These are phyloP conservation scores for Ophiostoma triangulosporum DNA, from an alignment of 2,329 filamentous ascomycete genomes.

Conservation along the genomic window DNA sequence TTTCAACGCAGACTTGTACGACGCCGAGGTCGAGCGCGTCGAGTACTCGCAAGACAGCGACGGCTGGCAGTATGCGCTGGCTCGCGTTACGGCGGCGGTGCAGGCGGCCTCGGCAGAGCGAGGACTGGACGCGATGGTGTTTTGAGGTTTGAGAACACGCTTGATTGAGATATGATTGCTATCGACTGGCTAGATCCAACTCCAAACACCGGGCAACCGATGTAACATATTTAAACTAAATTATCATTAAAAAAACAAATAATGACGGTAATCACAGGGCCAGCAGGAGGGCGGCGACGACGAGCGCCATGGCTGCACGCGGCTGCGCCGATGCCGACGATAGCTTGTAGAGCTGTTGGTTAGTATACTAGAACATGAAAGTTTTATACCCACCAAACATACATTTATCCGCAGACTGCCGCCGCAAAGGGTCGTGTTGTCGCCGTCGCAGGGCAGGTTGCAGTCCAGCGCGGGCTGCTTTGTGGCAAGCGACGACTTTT, in stretches of 20 bases:
- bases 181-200: neutral
- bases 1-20: neutral
- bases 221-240: neutral
- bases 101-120: constrained; percentile 41
- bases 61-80: constrained; percentile 33
- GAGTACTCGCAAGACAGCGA: constrained; percentile 15
- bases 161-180: neutral
- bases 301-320: neutral
- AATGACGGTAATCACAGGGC: neutral
- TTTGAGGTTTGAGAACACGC: constrained; percentile 20
- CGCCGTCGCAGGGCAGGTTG: constrained; percentile 39
- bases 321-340: neutral
- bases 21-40: neutral
- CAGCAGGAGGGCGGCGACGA: neutral
- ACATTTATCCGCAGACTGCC: constrained; percentile 36
- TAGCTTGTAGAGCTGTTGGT: constrained; percentile 13
- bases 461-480: constrained; percentile 35
- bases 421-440: constrained; percentile 38
- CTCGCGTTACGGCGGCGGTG: constrained; percentile 33
- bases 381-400: too few species aligned
- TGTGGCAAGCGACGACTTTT: constrained; percentile 31
- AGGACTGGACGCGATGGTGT: constrained; percentile 41
- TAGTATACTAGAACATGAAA: too few species aligned
- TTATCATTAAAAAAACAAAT: too few species aligned
- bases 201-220: neutral